A percentile compares a stretch with the other conserved stretches of the same genome.
phyloP scores from a whole-genome alignment of 2,329 filamentous ascomycete genomes.

The Aspergillus hortae region DNA sequence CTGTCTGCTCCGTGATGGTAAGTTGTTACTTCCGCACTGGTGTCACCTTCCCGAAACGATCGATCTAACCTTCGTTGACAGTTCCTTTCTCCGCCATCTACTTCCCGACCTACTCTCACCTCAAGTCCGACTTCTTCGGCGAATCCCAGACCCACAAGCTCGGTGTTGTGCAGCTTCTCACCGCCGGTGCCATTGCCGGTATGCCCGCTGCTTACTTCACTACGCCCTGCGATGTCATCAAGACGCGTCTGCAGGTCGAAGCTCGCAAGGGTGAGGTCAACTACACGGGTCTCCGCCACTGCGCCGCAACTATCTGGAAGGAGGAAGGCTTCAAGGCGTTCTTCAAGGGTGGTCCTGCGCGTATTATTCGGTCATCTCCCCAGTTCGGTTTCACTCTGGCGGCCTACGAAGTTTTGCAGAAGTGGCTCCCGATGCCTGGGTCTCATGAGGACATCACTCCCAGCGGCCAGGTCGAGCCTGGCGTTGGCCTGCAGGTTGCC shows the following conservation, averaged over 20 bases:
- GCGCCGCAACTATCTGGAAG: slow-evolving; percentile 74
- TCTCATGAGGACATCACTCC: slow-evolving; percentile 51
- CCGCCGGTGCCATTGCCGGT: slow-evolving; percentile 88
- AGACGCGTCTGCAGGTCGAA: slow-evolving; percentile 96
- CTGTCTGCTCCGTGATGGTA: slow-evolving; percentile 79
- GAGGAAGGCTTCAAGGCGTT: slow-evolving; percentile 95
- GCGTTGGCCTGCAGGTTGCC: slow-evolving; percentile 61
- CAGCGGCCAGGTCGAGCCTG: slow-evolving; percentile 60
- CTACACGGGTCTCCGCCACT: slow-evolving; percentile 85
- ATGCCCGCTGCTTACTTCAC: slow-evolving; percentile 94
- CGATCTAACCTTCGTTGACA: slow-evolving; percentile 9
- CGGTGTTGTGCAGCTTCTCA: slow-evolving; percentile 84
- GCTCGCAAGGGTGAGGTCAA: slow-evolving; percentile 88
- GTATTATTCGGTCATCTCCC: slow-evolving; percentile 90
- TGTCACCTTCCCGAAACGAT: background rate
- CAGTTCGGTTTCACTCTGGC: slow-evolving; percentile 98
- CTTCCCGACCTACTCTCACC: slow-evolving; percentile 92
- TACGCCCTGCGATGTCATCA: slow-evolving; percentile 97
- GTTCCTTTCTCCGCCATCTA: slow-evolving; percentile 98
- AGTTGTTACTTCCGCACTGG: slow-evolving; percentile 18
- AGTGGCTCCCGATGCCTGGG: slow-evolving; percentile 73
- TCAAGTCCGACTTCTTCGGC: slow-evolving; percentile 92
- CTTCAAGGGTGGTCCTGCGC: slow-evolving; percentile 96
- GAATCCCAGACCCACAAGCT: slow-evolving; percentile 84
- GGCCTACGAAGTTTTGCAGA: slow-evolving; percentile 89